These are phyloP conservation scores for Xylaria sp. DNA, from an alignment of 2,329 filamentous ascomycete species.

Conservation along the genomic window DNA sequence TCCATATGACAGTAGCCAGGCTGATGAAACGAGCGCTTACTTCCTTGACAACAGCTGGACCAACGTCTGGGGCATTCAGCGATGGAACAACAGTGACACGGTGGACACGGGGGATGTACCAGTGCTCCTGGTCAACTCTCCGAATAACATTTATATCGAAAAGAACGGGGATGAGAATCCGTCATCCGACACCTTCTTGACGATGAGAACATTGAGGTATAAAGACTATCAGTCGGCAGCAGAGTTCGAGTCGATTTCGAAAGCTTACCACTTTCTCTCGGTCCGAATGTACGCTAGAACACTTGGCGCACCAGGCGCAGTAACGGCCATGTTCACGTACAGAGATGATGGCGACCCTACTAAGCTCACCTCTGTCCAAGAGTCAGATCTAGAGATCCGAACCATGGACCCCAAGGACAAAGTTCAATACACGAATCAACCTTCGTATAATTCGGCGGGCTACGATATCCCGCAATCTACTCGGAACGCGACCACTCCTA, in stretches of 20 bases:
- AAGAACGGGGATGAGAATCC: constrained; percentile 50
- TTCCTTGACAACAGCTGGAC: constrained; percentile 48
- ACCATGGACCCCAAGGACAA: constrained; percentile 57
- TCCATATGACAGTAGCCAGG: constrained; percentile 45
- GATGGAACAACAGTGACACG: constrained; percentile 51
- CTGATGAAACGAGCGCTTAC: constrained; percentile 47
- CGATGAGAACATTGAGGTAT: constrained; percentile 59
- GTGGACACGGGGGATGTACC: constrained; percentile 47
- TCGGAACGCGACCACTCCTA: constrained; percentile 58
- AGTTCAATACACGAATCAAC: constrained; percentile 70
- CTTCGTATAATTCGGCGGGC: constrained; percentile 58
- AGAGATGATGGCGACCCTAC: constrained; percentile 50
- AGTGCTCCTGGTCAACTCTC: constrained; percentile 52
- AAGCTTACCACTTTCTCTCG: constrained; percentile 54
- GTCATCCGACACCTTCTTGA: constrained; percentile 57
- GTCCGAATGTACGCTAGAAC: constrained; percentile 64
- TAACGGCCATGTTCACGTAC: constrained; percentile 66
- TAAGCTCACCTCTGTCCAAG: constrained; percentile 56
- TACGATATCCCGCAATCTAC: constrained; percentile 59
- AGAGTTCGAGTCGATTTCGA: constrained; percentile 57
- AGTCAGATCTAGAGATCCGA: constrained; percentile 64
- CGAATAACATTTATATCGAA: constrained; percentile 59
- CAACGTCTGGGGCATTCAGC: constrained; percentile 49
- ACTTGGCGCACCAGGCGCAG: constrained; percentile 58
- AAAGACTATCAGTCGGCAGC: constrained; percentile 58